Percentiles rank a stretch among this genome's conserved stretches.
These are phyloP conservation scores for Reticulascus tulasneorum DNA, from an alignment of 2,329 filamentous ascomycete genomes.

Conservation along the genomic window DNA sequence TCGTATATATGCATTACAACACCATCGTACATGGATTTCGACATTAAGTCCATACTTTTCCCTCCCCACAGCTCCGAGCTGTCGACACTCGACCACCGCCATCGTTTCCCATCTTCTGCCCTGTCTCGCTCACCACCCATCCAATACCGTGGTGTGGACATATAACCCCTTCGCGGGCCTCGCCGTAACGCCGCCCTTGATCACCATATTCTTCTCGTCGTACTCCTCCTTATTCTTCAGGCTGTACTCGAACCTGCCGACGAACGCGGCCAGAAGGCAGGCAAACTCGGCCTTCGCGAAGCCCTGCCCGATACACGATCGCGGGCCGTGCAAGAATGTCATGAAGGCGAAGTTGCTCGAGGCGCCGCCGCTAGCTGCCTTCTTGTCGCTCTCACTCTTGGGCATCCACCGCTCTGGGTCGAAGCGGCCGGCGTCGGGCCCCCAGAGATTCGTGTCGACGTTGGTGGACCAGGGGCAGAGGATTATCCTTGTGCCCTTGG, in stretches of 20 bases:
- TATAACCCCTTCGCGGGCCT: constrained; percentile 69
- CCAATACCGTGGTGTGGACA: constrained; percentile 62
- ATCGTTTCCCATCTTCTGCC: too few species aligned
- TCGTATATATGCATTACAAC: too few species aligned
- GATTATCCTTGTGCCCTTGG: constrained; percentile 66
- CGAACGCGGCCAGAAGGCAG: constrained; percentile 71
- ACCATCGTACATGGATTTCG: too few species aligned
- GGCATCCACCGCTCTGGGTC: constrained; percentile 74
- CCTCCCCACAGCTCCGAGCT: too few species aligned
- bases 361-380: constrained; percentile 63
- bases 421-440: constrained; percentile 68
- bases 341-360: constrained; percentile 72
- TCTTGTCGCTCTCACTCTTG: constrained; percentile 28
- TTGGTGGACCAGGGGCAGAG: constrained; percentile 67
- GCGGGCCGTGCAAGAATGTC: constrained; percentile 82
- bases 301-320: constrained; percentile 77
- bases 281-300: constrained; percentile 86
- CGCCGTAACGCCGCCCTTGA: constrained; percentile 68
- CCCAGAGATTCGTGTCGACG: constrained; percentile 67
- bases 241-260: constrained; percentile 69
- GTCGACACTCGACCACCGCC: too few species aligned
- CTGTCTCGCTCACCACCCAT: constrained; percentile 60
- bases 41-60: too few species aligned
- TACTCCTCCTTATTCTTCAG: constrained; percentile 54
- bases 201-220: constrained; percentile 62